These are phyloP conservation scores for Lactarius hatsudake DNA, from an alignment of 768 basidiomycete species.

Conservation along the genomic window DNA sequence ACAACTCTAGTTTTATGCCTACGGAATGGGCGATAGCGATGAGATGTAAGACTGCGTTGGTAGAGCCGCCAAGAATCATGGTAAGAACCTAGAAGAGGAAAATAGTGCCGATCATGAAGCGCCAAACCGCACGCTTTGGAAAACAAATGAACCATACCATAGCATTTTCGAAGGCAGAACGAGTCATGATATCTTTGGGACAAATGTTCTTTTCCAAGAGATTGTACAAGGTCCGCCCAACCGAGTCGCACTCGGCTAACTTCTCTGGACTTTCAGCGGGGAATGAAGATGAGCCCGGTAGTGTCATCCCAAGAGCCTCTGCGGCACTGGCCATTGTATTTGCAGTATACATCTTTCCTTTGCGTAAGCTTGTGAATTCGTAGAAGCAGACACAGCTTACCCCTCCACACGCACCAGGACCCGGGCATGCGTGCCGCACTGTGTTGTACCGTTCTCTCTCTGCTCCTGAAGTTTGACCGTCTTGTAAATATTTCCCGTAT, in stretches of 20 bases:
- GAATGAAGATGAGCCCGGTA: conserved; percentile 96
- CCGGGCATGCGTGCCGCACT: conserved; percentile 92
- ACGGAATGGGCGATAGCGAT: conserved; percentile 97
- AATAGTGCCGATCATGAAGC: not conserved
- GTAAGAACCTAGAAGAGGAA: conserved; percentile 69
- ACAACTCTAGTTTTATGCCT: conserved; percentile 81
- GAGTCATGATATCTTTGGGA: conserved; percentile 96
- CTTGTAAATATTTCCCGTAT: conserved; percentile 92
- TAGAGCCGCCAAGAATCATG: conserved; percentile 97
- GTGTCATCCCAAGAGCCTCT: conserved; percentile 93
- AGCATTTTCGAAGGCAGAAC: conserved; percentile 95
- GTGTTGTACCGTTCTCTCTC: conserved; percentile 84
- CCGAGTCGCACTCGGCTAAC: conserved; percentile 71
- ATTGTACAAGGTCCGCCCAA: conserved; percentile 82
- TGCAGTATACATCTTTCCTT: conserved; percentile 86
- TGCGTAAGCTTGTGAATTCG: conserved; percentile 14
- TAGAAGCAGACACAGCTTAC: conserved; percentile 41
- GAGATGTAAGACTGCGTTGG: conserved; percentile 95
- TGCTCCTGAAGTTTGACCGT: conserved; percentile 79
- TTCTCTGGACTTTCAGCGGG: conserved; percentile 93
- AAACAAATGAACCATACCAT: conserved; percentile 54
- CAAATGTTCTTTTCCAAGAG: conserved; percentile 89
- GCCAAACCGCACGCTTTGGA: not conserved
- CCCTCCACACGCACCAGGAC: conserved; percentile 96
- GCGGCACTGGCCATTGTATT: conserved; percentile 98